A percentile compares a stretch with the other conserved stretches of the same genome.
These are phyloP conservation scores for Stephanodiscus minutulus DNA, from an alignment of 108 stramenopile species.

Conservation along the genomic window DNA sequence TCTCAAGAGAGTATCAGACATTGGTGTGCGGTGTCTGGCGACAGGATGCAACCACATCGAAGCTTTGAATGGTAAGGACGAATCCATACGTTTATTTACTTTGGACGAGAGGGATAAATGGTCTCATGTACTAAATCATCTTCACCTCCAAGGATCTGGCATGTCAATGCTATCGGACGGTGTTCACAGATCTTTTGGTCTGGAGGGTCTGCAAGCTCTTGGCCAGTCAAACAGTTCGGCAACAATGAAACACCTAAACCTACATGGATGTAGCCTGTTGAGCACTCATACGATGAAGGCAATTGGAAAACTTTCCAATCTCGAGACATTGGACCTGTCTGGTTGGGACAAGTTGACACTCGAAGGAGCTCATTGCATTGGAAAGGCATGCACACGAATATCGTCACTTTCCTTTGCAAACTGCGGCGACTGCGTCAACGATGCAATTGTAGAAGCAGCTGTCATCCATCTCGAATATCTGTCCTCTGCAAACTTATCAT, in stretches of 20 bases:
- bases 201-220: constrained; percentile 57
- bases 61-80: constrained; percentile 37
- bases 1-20: constrained; percentile 54
- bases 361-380: constrained; percentile 22
- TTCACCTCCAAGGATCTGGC: constrained; percentile 17
- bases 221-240: constrained; percentile 29
- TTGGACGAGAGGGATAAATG: neutral
- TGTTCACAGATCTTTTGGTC: constrained; percentile 47
- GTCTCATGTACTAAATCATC: neutral
- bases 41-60: constrained; percentile 47
- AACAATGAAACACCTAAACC: constrained; percentile 34
- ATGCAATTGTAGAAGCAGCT: constrained; percentile 36
- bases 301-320: constrained; percentile 27
- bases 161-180: constrained; percentile 60
- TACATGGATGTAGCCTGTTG: constrained; percentile 51
- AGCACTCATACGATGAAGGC: constrained; percentile 36
- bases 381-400: constrained; percentile 33
- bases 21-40: constrained; percentile 49
- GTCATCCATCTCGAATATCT: constrained; percentile 19
- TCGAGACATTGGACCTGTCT: constrained; percentile 47
- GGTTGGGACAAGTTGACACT: constrained; percentile 52
- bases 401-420: constrained; percentile 35
- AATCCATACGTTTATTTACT: neutral
- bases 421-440: constrained; percentile 59
- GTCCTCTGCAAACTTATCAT: constrained; percentile 30